Evolutionary conservation across 2,329 filamentous ascomycete species (phyloP).

Genomic region (Penicillium italicum): DNA sequence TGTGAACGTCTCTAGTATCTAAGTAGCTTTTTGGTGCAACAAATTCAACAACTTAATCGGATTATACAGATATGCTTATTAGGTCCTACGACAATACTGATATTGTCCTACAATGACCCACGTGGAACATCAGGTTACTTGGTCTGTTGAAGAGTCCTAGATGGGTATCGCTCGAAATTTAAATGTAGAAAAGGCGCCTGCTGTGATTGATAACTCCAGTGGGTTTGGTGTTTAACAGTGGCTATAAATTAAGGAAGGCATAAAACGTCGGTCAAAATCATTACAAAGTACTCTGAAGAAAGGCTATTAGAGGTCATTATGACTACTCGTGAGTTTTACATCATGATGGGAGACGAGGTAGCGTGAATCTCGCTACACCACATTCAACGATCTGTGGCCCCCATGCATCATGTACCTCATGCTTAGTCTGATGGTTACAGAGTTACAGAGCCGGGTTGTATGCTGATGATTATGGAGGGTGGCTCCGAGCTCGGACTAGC

Average conservation of each 20-base stretch:
- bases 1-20: not conserved
- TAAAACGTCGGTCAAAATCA: not conserved
- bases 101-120: not conserved
- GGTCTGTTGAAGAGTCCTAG: no score
- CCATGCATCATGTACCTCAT: not conserved
- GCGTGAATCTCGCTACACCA: not conserved
- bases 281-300: not conserved
- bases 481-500: not conserved
- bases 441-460: not conserved
- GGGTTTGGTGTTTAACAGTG: not conserved
- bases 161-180: not conserved
- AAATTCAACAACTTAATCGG: not conserved
- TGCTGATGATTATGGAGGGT: not conserved
- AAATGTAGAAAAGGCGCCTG: not conserved
- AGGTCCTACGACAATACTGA: not conserved
- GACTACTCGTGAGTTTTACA: not conserved
- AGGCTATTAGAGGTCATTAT: not conserved
- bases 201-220: not conserved
- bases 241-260: not conserved
- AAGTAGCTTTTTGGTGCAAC: not conserved
- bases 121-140: not conserved
- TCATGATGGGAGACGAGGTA: not conserved
- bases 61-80: not conserved
- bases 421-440: not conserved
- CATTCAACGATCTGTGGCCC: not conserved